Percentiles rank a stretch among this genome's conserved stretches.
Evolutionary conservation across 495 filamentous ascomycete genomes (phyloP).

Genomic region (Talaromyces borbonicus): DNA sequence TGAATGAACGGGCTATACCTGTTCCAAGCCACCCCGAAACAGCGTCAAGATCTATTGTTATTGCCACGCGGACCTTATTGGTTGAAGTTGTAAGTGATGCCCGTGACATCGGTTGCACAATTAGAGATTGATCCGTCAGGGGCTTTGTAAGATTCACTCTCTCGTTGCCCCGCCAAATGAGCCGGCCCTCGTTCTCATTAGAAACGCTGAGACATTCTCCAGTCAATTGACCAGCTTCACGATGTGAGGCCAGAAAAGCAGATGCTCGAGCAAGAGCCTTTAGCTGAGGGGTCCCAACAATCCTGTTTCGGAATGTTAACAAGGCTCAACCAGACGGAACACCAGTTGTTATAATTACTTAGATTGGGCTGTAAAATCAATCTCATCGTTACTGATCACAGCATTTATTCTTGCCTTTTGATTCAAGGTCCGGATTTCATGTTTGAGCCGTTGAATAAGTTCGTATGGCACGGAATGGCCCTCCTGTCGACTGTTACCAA

Average conservation of each 20-base stretch:
- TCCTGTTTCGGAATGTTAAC: constrained; percentile 37
- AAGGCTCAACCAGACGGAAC: constrained; percentile 37
- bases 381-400: constrained; percentile 41
- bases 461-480: constrained; percentile 40
- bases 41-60: constrained; percentile 52
- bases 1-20: constrained; percentile 14
- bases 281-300: constrained; percentile 11
- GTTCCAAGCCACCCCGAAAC: constrained; percentile 53
- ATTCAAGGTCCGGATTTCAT: constrained; percentile 45
- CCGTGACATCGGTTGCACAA: constrained; percentile 16
- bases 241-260: constrained; percentile 42
- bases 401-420: constrained; percentile 44
- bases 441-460: constrained; percentile 41
- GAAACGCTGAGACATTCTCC: constrained; percentile 44
- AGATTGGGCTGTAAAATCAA: constrained; percentile 26
- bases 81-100: constrained; percentile 17
- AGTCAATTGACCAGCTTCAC: constrained; percentile 43
- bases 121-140: not conserved
- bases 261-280: constrained; percentile 33
- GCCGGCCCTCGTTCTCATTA: constrained; percentile 40
- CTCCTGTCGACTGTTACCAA: constrained; percentile 30
- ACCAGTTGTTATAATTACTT: constrained; percentile 24
- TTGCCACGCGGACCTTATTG: constrained; percentile 39
- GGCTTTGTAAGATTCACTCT: constrained; percentile 7
- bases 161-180: constrained; percentile 37